Base-by-base conservation (phyloP, 2,329 filamentous ascomycete species). In the Nemania diffusa region DNA sequence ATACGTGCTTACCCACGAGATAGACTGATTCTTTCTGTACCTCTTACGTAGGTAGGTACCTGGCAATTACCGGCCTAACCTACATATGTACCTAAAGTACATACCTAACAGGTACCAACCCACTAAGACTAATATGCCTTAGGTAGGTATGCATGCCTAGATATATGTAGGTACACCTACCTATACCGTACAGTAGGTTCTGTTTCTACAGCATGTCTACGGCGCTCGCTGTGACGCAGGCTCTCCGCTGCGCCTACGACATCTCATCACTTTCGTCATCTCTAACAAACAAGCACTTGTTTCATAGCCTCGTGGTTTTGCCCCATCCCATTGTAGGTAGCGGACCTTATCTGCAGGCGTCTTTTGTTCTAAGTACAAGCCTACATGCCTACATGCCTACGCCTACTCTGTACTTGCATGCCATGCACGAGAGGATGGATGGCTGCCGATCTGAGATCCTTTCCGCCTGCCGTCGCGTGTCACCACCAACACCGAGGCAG, bases 381-480 rank as follows among this genome's bases (percentile, higher is more conserved):
- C 6, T 48, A 24, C 7, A 48, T 24, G 44, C 8, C 13, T 40
- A 40, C 13, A 40, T 15, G 3, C 40, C 17, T 44, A 44, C n/a
- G n/a, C 37, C 37, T 40, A 34, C 2, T 40, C 17, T 15, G 37
- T 9, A 40, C 37, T 40, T 40, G 15, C 40, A 44, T 20, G 17
- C 40, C 64, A 57, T 70, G 64, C 64, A 69, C 57, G 58, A 55
- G 57, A 57, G 64, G 64, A 50, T 20, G 63, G 64, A 65, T 65
- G 57, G 61, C 66, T 67, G 64, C 67, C 63, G 69, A 69, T 69
- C 52, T 56, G 32, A 71, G 69, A 71, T 71, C 63, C 60, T 64
- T 64, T 69, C 69, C 56, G 64, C 58, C 64, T 61, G 32, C 72
- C 71, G 68, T 67, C 58, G 57, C 64, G 67, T 72, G 73, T 74